phyloP scores from a whole-genome alignment of 352 stramenopile genomes.

The Pythium vanterpoolii region DNA sequence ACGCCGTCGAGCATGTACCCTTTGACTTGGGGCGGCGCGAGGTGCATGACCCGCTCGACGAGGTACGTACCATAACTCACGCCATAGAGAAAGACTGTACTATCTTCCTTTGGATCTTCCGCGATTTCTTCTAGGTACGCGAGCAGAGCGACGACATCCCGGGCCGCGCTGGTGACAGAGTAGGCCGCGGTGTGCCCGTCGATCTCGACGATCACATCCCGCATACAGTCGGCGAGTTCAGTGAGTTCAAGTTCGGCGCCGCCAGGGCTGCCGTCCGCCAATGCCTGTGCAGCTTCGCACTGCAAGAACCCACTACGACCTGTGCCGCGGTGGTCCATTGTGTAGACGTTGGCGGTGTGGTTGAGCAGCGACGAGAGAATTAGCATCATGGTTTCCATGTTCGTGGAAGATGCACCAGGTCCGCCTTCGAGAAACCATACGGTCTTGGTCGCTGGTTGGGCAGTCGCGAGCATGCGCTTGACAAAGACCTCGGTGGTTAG shows the following conservation, averaged over 20 bases:
- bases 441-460: constrained; percentile 20
- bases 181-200: constrained; percentile 33
- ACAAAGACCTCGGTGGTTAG: constrained; percentile 41
- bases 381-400: constrained; percentile 39
- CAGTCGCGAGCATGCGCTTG: constrained; percentile 33
- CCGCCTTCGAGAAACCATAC: constrained; percentile 51
- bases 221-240: constrained; percentile 30
- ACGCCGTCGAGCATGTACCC: constrained; percentile 49
- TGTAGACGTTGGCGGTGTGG: constrained; percentile 41
- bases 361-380: constrained; percentile 28
- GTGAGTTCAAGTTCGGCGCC: constrained; percentile 12
- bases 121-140: constrained; percentile 5
- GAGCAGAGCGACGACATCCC: constrained; percentile 27
- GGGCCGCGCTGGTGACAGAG: constrained; percentile 44
- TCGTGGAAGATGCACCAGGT: constrained; percentile 33
- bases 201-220: constrained; percentile 35
- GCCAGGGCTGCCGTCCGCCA: constrained; percentile 8
- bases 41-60: constrained; percentile 44
- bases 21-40: constrained; percentile 30
- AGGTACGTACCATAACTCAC: constrained; percentile 54
- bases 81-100: constrained; percentile 41
- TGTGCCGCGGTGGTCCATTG: constrained; percentile 49
- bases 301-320: constrained; percentile 36
- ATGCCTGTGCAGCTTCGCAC: constrained; percentile 36
- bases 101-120: constrained; percentile 2